Evolutionary conservation across 257 asterid species (phyloP).

Genomic region (Solanum sitiens): DNA sequence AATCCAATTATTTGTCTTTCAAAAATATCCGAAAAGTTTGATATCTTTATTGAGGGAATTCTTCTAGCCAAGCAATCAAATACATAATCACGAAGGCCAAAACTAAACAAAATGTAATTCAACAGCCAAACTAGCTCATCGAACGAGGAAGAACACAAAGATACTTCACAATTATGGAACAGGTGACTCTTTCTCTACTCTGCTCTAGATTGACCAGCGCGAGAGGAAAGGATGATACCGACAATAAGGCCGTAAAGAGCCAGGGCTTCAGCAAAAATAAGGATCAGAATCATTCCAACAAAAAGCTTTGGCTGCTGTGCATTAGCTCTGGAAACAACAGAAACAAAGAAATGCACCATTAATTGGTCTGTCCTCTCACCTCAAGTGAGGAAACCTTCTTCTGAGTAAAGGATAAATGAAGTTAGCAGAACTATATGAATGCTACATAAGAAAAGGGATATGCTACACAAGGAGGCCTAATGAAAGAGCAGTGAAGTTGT

Average conservation of each 20-base stretch:
- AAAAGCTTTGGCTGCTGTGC: constrained; percentile 85
- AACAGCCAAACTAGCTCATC: constrained; percentile 16
- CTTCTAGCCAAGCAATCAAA: constrained; percentile 12
- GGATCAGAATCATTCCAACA: constrained; percentile 81
- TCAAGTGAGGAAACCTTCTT: not conserved
- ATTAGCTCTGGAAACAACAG: constrained; percentile 43
- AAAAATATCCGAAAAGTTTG: not conserved
- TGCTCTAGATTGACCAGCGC: constrained; percentile 87
- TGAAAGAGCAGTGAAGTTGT: not conserved
- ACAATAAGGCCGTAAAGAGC: constrained; percentile 78
- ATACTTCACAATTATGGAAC: constrained; percentile 3
- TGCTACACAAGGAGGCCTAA: not conserved
- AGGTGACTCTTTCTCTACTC: constrained; percentile 29
- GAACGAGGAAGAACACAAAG: constrained; percentile 4
- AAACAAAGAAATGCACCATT: not conserved
- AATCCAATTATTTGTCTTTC: not conserved
- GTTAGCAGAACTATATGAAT: not conserved
- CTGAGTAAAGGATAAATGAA: not conserved
- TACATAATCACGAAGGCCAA: constrained; percentile 4
- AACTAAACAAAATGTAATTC: not conserved
- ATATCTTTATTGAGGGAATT: constrained; percentile 26
- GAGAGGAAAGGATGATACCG: constrained; percentile 86
- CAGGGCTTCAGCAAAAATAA: constrained; percentile 71
- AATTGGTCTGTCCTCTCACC: not conserved
- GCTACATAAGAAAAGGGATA: not conserved